Evolutionary conservation across 768 basidiomycete genomes (phyloP), one percentile per base, ranked within the genome.

Genomic region (Trametes gibbosa): DNA sequence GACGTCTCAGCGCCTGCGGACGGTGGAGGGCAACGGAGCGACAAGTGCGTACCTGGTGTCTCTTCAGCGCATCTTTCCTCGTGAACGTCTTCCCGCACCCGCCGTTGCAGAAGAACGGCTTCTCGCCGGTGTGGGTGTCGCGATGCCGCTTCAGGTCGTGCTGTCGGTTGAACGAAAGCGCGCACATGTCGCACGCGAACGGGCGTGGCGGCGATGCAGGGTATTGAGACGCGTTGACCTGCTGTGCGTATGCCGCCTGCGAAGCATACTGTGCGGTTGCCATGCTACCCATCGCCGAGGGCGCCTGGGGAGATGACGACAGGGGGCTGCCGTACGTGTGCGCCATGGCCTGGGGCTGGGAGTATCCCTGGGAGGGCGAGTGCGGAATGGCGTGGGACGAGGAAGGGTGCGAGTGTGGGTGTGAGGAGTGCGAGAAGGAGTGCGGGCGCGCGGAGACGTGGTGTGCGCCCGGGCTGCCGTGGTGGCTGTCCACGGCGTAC

Each of bases 31-130:
- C n/a, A n/a, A 50, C 27, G 8, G 25, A 49, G 12, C 17, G 27
- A 48, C 32, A 19, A 34, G 42, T 32, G 50, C 83, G 60, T 65
- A 83, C 90, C 83, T 92, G 90, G 70, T 92, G 90, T 60, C 90
- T 82, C 74, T 92, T 92, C 68, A 92, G 74, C 16, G 90, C 90
- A 68, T 92, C 90, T 74, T 92, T 91, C 63, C 90, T 81, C 49
- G 90, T 92, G 69, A 92, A 92, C 2, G 90, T 91, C 77, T 92
- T 92, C 48, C 89, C 89, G 59, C 90, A 92, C 43, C 87, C 87
- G 13, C 88, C 89, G 65, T 91, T 91, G 72, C 90, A 92, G 17
- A 84, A 72, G 74, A 84, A 92, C 9, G 90, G 90, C 70, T 91
- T 92, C 72, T 92, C 90, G 37, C 90, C 90, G 5, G 87, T 87